Base-by-base conservation (phyloP, 1,284 basidiomycete genomes). In the Termitomyces sp. region DNA sequence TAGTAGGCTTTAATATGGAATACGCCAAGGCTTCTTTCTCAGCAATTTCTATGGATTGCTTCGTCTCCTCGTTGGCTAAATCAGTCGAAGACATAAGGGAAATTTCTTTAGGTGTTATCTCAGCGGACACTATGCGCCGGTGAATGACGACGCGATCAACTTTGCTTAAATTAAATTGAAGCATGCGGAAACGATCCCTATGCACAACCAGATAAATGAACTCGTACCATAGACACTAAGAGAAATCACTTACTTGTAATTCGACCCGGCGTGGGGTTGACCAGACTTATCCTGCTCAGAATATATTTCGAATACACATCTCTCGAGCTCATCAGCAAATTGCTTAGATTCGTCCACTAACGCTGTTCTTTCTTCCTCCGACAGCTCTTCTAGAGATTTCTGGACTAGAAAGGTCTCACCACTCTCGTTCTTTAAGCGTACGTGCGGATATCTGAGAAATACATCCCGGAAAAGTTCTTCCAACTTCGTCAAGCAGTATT, bases 51-150 rank as follows among this genome's bases (percentile, higher is more conserved):
- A 92, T 92, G 54, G 85, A 83, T 64, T 86, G 80, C 66, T 91
- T 84, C 54, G 81, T 82, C 67, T 91, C 88, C 66, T 92, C 90
- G 65, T 89, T 87, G 40, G 91, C 89, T 48, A 94, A 71, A 63
- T 94, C 92, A 60, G 88, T 89, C 15, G 88, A 88, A 33, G 89
- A 88, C 88, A 94, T 91, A 49, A 82, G 74, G 43, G 90, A 84
- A 55, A 94, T 81, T 60, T 84, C 83, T 65, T 78, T 77, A 5
- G 90, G 80, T 46, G 82, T 73, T 42, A 93, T 82, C 57, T 75
- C 74, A 40, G 76, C 77, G 24, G 80, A 80, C 31, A 82, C 83
- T 65, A 94, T 90, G 62, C 87, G 84, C 65, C 79, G 80, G 69
- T 91, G 89, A 57, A 92, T 78, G 55, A 77, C 74, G 56, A 83